A percentile compares a stretch with the other conserved stretches of the same genome.
phyloP scores from a whole-genome alignment of 257 asterid species.

The Galeopsis tetrahit region DNA sequence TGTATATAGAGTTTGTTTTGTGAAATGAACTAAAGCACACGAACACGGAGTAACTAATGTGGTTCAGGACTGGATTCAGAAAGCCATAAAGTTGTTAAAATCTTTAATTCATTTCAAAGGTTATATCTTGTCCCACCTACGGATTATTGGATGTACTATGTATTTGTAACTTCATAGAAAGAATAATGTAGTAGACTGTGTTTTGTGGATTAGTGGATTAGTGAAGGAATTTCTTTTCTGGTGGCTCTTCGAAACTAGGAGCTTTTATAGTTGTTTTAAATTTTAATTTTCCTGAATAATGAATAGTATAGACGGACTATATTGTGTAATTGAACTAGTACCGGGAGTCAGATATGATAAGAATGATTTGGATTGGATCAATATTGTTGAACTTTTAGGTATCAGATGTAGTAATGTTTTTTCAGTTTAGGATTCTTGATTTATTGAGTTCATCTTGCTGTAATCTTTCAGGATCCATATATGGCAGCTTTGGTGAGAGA shows the following conservation, averaged over 20 bases:
- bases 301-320: background rate
- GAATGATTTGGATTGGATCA: conserved; percentile 9
- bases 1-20: background rate
- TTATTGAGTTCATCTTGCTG: conserved; percentile 15
- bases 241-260: background rate
- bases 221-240: conserved; percentile 3
- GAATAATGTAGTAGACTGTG: background rate
- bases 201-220: background rate
- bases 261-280: background rate
- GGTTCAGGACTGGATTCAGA: background rate
- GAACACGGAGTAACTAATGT: background rate
- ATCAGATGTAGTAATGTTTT: background rate
- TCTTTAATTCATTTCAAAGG: background rate
- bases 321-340: background rate
- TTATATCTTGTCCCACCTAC: background rate
- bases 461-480: conserved; percentile 73
- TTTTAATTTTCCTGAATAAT: background rate
- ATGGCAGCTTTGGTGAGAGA: conserved; percentile 87
- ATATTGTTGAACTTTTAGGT: conserved; percentile 8
- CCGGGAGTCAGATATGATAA: background rate
- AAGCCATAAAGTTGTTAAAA: background rate
- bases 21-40: conserved; percentile 6
- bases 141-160: conserved; percentile 4
- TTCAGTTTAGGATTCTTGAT: conserved; percentile 23
- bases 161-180: conserved; percentile 8